Evolutionary conservation across 108 stramenopile species (phyloP).

Genomic region (Aurantiochytrium sp.): DNA sequence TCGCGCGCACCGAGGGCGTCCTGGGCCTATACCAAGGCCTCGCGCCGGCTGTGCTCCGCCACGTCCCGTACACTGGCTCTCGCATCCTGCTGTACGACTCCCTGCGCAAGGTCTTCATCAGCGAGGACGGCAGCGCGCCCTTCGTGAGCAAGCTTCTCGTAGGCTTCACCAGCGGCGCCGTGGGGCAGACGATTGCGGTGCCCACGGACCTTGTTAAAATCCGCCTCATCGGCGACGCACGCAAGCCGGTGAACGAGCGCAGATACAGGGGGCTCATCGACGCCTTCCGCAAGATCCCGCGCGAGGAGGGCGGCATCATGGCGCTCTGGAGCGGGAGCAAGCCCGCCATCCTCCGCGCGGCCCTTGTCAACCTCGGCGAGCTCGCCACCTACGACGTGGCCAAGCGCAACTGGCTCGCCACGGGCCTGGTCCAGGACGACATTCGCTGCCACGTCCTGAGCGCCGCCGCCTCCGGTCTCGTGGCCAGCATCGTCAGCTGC

Average conservation of each 20-base stretch:
- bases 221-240: neutral
- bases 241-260: neutral
- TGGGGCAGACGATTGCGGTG: neutral
- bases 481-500: neutral
- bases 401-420: neutral
- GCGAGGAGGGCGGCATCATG: neutral
- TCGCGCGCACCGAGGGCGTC: neutral
- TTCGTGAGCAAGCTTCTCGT: neutral
- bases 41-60: neutral
- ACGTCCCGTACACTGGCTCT: neutral
- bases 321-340: neutral
- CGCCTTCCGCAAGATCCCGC: neutral
- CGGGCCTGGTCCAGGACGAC: conserved; percentile 13
- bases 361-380: neutral
- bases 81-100: conserved; percentile 8
- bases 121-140: neutral
- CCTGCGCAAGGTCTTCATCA: neutral
- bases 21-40: neutral
- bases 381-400: neutral
- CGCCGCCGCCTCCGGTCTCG: neutral
- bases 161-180: neutral
- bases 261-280: neutral
- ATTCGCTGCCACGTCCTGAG: neutral
- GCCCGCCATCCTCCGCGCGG: neutral
- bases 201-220: conserved; percentile 7